Evolutionary conservation across 2,329 filamentous ascomycete species (phyloP), one percentile per base, ranked within the genome.

Genomic region (Byssoonygena ceratinophila): DNA sequence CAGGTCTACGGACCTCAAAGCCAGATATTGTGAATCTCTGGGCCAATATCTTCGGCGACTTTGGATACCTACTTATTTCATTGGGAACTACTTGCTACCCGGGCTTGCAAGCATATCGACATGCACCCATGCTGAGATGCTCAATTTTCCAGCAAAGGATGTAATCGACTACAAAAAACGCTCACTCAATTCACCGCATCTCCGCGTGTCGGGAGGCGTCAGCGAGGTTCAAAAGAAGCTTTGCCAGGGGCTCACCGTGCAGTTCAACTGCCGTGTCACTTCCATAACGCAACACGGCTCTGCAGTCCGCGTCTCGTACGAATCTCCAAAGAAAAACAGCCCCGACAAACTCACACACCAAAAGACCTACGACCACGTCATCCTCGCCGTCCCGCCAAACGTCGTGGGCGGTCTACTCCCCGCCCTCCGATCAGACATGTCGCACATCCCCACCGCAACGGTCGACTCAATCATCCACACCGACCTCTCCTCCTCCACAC

Each of bases 381-480:
- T 81, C 22, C 64, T 81, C 1, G 77, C 76, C 0, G 75, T 81
- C 1, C 73, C 77, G 0, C 78, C 79, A 0, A 71, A 79, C 55
- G 71, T 78, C 3, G 75, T 74, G 0, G 72, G 68, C 4, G 62
- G 62, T 4, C 68, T 81, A 11, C 81, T 76, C 54, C 56, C 62
- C 1, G 74, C 74, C 0, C 58, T 78, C 2, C 55, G 57, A 2
- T 47, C 66, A 3, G 56, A 63, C 2, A 65, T 78, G 57, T 51
- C 59, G 0, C 59, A 59, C n/a, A 73, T 80, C 12, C 77, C 78
- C 0, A 76, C 74, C 0, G 66, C 66, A 2, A 59, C 64, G 1
- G 75, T 79, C 0, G 70, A 76, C 34, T 76, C 74, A 39, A 69
- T 76, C 1, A 71, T 78, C 0, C 67, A 75, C 51, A 69, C 59